Percentiles rank a stretch among this genome's conserved stretches.
These are phyloP conservation scores for Fusarium caatingaense DNA, from an alignment of 2,329 filamentous ascomycete species.

Conservation along the genomic window DNA sequence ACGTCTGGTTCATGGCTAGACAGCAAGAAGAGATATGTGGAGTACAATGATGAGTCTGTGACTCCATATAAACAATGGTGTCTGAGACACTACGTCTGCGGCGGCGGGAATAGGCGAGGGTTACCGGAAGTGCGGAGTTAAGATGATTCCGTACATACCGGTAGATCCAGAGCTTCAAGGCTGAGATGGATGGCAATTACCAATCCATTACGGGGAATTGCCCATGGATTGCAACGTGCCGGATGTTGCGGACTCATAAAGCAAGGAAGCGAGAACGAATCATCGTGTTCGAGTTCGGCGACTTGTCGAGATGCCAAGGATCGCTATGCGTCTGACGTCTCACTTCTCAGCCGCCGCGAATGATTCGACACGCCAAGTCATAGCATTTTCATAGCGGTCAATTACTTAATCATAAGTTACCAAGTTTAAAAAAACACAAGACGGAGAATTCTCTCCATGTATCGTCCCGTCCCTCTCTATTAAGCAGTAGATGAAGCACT, in stretches of 20 bases:
- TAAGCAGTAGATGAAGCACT: neutral
- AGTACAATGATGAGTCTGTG: constrained; percentile 23
- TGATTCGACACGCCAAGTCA: constrained; percentile 10
- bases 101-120: constrained; percentile 11
- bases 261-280: constrained; percentile 18
- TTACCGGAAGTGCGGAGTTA: constrained; percentile 14
- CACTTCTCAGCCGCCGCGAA: neutral
- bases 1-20: neutral
- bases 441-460: constrained; percentile 4
- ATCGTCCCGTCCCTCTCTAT: neutral
- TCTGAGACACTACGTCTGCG: constrained; percentile 12
- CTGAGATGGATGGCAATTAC: neutral
- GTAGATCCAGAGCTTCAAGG: neutral
- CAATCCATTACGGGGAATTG: constrained; percentile 5
- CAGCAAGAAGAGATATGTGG: neutral
- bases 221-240: constrained; percentile 13
- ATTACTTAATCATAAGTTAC: constrained; percentile 25
- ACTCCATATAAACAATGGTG: constrained; percentile 14
- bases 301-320: constrained; percentile 28
- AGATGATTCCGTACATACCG: constrained; percentile 1
- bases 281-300: constrained; percentile 30
- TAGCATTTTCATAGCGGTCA: constrained; percentile 16
- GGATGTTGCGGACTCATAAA: constrained; percentile 34
- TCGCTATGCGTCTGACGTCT: constrained; percentile 8
- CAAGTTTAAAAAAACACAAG: constrained; percentile 2